A percentile compares a stretch with the other conserved stretches of the same genome.
Conservation (phyloP, 225 moss, liverwort and hornwort species). For the Ulota crispa region DNA sequence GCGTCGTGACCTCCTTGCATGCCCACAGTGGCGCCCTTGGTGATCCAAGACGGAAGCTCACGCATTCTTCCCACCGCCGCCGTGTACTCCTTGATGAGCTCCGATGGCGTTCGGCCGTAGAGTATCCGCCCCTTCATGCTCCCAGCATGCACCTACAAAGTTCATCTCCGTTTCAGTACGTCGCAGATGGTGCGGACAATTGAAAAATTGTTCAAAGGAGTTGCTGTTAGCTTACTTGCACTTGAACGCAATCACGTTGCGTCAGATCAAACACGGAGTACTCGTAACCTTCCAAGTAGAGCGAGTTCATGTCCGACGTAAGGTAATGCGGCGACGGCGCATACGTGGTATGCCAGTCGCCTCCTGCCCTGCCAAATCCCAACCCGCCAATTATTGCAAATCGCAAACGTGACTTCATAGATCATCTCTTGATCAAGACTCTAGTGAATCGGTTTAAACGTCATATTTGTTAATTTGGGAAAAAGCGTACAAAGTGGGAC, state of each 20-base stretch:
- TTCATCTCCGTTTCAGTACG: not conserved
- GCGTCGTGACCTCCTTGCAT: constrained; percentile 77
- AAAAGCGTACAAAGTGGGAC: too few species aligned
- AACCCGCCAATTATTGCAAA: not conserved
- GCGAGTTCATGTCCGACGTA: constrained; percentile 77
- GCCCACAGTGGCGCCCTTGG: constrained; percentile 79
- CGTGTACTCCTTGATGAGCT: constrained; percentile 77
- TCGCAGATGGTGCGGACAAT: not conserved
- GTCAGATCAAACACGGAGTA: constrained; percentile 73
- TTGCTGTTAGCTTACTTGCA: constrained; percentile 57
- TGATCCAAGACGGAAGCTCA: constrained; percentile 77
- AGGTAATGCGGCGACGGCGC: constrained; percentile 83
- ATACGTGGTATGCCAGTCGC: constrained; percentile 90
- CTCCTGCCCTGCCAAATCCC: constrained; percentile 66
- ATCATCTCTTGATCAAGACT: not conserved
- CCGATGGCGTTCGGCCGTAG: constrained; percentile 61
- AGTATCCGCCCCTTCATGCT: constrained; percentile 68
- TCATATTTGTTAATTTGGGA: too few species aligned
- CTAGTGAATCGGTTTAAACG: too few species aligned
- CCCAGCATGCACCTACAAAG: constrained; percentile 65
- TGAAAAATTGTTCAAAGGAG: not conserved
- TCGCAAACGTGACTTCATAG: not conserved
- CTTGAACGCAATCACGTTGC: constrained; percentile 55
- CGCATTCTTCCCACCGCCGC: constrained; percentile 84
- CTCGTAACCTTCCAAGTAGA: constrained; percentile 77